Base-by-base conservation (phyloP, 2,329 filamentous ascomycete species). In the Sclerotinia spermophila region DNA sequence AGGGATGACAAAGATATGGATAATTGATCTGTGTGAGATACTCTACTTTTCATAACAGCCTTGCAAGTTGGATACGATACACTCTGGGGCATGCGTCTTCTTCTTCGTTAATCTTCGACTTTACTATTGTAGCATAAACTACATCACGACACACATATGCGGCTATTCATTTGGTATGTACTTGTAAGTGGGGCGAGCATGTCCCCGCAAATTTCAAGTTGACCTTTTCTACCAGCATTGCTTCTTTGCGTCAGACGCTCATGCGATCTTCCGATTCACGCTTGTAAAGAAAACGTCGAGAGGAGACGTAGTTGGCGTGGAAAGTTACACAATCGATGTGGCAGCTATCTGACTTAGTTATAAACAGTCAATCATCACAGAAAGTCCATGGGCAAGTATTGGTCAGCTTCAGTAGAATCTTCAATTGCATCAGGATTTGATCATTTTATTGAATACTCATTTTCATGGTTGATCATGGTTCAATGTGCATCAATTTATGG, bases 1-100 rank as follows among this genome's bases (percentile, higher is more conserved):
- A 77, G 72, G 51, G 74, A 78, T 64, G 74, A 78, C 13, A 73
- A 74, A 38, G 74, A 77, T 8, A 70, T 72, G 11, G 75, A 77
- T 61, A 72, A 75, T 59, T 56, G 40, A 66, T 27, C 19, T 7
- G 35, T 19, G 38, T 40, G 35, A 27, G 62, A 30, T 65, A 10
- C 27, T 40, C 11, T 40, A 17, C 45, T 53, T 11, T 7, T 59
- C 5, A 19, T 30, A 38, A 51, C 2, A 2, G 15, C 8, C 8
- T 6, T 13, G 40, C 48, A 51, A 2, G 5, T 5, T 33, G 45
- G 33, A 8, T 24, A 38, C 4, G 17, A 53, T 30, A 42, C 4
- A 15, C 38, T 42, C 17, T 40, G 30, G 33, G 19, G 33, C n/a
- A 33, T 51, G n/a, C 3, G 62, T 6, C 11, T 33, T 60, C 10